Evolutionary conservation across 2,329 filamentous ascomycete species (phyloP).

Genomic region (Aspergillus pseudonomiae): DNA sequence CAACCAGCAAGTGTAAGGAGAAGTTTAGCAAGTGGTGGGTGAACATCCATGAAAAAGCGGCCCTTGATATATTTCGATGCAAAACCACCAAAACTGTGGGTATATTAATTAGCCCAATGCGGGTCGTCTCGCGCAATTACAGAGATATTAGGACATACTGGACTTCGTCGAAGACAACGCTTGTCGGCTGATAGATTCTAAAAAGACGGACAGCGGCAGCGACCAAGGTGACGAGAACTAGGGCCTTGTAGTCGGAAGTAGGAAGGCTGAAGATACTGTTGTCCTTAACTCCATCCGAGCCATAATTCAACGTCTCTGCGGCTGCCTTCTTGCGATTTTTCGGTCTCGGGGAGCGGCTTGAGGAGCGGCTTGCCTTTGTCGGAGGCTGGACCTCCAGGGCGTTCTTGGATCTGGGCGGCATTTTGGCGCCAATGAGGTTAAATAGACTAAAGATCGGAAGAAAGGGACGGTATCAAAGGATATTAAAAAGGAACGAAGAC

Average conservation of each 20-base stretch:
- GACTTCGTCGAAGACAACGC: conserved; percentile 98
- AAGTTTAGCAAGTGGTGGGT: conserved; percentile 94
- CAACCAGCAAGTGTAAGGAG: conserved; percentile 94
- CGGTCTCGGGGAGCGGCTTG: conserved; percentile 43
- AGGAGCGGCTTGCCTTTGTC: conserved; percentile 38
- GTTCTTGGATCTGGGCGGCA: conserved; percentile 38
- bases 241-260: conserved; percentile 76
- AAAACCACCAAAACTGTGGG: conserved; percentile 86
- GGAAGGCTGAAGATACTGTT: conserved; percentile 91
- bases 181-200: conserved; percentile 92
- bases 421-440: conserved; percentile 19
- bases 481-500: conserved; percentile 11
- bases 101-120: conserved; percentile 12
- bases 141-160: conserved; percentile 67
- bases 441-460: conserved; percentile 17
- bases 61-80: conserved; percentile 99
- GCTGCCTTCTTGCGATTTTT: conserved; percentile 38
- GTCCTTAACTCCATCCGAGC: conserved; percentile 66
- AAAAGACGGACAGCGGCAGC: conserved; percentile 83
- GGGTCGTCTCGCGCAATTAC: background rate
- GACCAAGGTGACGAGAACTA: conserved; percentile 72
- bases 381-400: conserved; percentile 41
- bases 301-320: conserved; percentile 43
- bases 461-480: conserved; percentile 17
- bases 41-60: conserved; percentile 99